phyloP scores from a whole-genome alignment of 805 yeast species.

The Barnettozyma sucrosica region DNA sequence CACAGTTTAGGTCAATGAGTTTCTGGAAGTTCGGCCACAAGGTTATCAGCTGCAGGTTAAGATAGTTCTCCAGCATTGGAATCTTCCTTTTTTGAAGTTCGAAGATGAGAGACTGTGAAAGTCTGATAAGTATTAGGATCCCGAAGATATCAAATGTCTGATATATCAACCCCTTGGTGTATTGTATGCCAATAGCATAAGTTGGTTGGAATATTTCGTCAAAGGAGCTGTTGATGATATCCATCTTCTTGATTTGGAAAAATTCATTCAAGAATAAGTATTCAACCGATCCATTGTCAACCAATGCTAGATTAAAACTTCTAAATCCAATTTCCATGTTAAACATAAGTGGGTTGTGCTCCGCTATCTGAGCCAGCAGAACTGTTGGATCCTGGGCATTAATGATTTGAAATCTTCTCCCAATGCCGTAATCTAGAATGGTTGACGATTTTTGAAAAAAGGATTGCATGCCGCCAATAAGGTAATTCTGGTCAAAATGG shows the following conservation, averaged over 20 bases:
- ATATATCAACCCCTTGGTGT: slow-evolving; percentile 35
- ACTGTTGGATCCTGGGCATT: slow-evolving; percentile 53
- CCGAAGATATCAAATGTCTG: slow-evolving; percentile 71
- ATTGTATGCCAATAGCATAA: slow-evolving; percentile 42
- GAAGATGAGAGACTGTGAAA: slow-evolving; percentile 58
- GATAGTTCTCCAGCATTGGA: slow-evolving; percentile 66
- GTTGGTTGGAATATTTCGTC: slow-evolving; percentile 49
- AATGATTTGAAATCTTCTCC: slow-evolving; percentile 53
- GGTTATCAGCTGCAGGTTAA: slow-evolving; percentile 55
- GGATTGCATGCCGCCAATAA: slow-evolving; percentile 40
- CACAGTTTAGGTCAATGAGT: slow-evolving; percentile 73
- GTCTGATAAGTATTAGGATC: slow-evolving; percentile 64
- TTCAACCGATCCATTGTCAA: slow-evolving; percentile 76
- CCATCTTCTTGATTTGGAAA: slow-evolving; percentile 41
- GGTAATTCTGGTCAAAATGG: slow-evolving; percentile 47
- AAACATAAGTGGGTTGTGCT: slow-evolving; percentile 56
- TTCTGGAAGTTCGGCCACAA: slow-evolving; percentile 87
- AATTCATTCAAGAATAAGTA: slow-evolving; percentile 68
- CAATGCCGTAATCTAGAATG: slow-evolving; percentile 28
- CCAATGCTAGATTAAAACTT: slow-evolving; percentile 64
- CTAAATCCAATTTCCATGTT: slow-evolving; percentile 71
- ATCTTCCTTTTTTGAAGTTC: slow-evolving; percentile 64
- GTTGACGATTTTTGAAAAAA: slow-evolving; percentile 13
- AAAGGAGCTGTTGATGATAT: slow-evolving; percentile 38
- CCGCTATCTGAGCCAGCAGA: slow-evolving; percentile 81